Conservation (phyloP, 2,329 filamentous ascomycete species). For the Paraphaeosphaeria minitans region DNA sequence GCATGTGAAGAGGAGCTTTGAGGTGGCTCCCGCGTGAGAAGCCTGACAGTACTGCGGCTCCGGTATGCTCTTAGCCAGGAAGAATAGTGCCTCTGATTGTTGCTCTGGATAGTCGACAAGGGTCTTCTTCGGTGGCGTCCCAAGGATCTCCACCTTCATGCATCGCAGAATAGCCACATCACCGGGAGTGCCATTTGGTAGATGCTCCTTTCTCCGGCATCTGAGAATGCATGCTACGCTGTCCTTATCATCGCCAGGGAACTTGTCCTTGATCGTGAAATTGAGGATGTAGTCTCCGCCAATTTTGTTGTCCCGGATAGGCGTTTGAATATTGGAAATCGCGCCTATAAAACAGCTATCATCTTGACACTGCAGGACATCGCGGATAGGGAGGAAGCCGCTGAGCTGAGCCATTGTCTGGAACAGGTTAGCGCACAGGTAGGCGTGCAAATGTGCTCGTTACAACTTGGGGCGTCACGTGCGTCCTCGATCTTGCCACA, state of each 20-base stretch:
- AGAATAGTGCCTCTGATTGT: conserved; percentile 9
- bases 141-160: conserved; percentile 7
- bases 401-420: conserved; percentile 4
- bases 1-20: conserved; percentile 18
- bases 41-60: background rate
- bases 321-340: conserved; percentile 66
- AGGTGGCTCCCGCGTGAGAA: conserved; percentile 22
- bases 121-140: background rate
- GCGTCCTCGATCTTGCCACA: background rate
- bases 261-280: conserved; percentile 49
- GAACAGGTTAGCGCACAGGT: conserved; percentile 1
- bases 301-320: conserved; percentile 53
- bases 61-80: conserved; percentile 11
- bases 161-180: conserved; percentile 4
- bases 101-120: background rate
- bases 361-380: conserved; percentile 24
- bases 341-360: conserved; percentile 70
- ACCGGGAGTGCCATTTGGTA: conserved; percentile 43
- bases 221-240: conserved; percentile 23
- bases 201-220: conserved; percentile 14
- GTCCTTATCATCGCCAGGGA: conserved; percentile 21
- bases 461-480: background rate
- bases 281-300: conserved; percentile 56
- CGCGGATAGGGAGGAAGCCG: conserved; percentile 2
- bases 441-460: background rate